A percentile compares a stretch with the other conserved stretches of the same genome.
phyloP scores from a whole-genome alignment of 257 asterid species.

The Nicotiana attenuata region DNA sequence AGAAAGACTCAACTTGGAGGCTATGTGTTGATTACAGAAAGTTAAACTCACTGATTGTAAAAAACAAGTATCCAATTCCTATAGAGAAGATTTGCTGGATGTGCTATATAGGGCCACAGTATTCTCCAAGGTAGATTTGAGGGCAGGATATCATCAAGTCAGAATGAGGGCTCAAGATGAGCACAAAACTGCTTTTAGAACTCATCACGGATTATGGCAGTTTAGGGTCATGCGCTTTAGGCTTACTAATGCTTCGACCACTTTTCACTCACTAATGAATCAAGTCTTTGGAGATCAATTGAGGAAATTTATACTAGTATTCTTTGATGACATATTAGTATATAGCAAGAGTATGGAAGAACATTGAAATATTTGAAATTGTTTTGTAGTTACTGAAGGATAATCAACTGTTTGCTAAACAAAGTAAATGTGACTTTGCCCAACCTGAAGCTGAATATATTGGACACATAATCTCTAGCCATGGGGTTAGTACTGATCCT shows the following conservation, averaged over 20 bases:
- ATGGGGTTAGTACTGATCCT: background rate
- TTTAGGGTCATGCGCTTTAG: background rate
- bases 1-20: background rate
- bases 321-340: background rate
- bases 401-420: background rate
- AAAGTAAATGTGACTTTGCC: background rate
- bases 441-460: background rate
- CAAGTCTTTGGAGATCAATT: background rate
- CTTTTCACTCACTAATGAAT: background rate
- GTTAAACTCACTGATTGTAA: background rate
- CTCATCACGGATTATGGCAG: too few relatives aligned
- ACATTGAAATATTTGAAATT: background rate
- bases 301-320: background rate
- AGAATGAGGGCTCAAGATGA: background rate
- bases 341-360: background rate
- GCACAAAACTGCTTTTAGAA: background rate
- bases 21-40: background rate
- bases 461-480: background rate
- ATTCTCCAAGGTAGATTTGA: background rate
- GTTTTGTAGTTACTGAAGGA: background rate
- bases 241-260: background rate
- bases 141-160: background rate
- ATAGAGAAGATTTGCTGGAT: background rate
- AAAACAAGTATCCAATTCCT: background rate
- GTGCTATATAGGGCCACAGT: background rate